phyloP scores from a whole-genome alignment of 23 red algal genomes.

The Gracilaria gracilis region DNA sequence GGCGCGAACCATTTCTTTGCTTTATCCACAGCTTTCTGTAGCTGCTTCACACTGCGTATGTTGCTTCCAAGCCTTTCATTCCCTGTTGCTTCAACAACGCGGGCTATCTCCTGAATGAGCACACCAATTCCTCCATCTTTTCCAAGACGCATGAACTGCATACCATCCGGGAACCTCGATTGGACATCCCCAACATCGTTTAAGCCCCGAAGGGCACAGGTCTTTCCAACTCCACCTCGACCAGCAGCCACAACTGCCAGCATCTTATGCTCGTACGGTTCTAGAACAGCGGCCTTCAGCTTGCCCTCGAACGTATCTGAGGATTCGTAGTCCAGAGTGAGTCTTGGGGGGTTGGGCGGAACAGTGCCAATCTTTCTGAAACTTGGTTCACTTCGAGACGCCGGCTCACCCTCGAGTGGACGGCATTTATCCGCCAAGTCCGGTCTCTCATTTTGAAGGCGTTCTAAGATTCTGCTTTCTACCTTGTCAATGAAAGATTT shows the following conservation, averaged over 20 bases:
- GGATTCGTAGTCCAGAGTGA: not conserved
- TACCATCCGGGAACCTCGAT: not conserved
- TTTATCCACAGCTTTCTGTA: too few relatives aligned
- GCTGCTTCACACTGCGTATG: not conserved
- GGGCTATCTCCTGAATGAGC: not conserved
- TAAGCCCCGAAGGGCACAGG: conserved; percentile 1
- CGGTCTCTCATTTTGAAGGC: too few relatives aligned
- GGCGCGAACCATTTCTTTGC: not conserved
- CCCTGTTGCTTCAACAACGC: not conserved
- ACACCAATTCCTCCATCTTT: not conserved
- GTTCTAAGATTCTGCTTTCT: too few relatives aligned
- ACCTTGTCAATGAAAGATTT: too few relatives aligned
- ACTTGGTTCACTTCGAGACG: too few relatives aligned
- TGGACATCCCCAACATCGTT: not conserved
- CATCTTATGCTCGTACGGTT: too few relatives aligned
- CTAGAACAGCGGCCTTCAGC: not conserved
- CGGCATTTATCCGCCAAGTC: too few relatives aligned
- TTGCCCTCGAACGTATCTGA: not conserved
- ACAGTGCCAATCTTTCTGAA: too few relatives aligned
- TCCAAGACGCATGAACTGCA: not conserved
- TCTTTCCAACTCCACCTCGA: not conserved
- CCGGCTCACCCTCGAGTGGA: too few relatives aligned
- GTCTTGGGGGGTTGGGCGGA: too few relatives aligned
- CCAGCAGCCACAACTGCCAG: not conserved
- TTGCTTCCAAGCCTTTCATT: not conserved